phyloP scores from a whole-genome alignment of 768 basidiomycete species.

The Hypholoma sublateritium region DNA sequence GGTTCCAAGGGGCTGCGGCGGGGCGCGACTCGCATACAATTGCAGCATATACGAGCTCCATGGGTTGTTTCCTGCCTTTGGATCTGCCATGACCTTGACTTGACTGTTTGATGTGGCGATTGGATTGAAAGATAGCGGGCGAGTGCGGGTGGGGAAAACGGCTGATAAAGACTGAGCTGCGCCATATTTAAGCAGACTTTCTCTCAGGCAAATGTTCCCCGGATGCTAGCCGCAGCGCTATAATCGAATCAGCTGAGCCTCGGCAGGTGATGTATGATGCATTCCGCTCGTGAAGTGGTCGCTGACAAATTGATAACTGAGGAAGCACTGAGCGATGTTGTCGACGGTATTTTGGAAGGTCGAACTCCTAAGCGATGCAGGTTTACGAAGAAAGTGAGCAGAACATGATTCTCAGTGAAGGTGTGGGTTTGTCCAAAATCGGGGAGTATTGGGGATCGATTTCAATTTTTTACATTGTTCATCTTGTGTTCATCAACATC shows the following conservation, averaged over 20 bases:
- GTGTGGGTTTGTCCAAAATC: too few species aligned
- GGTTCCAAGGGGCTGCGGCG: slow-evolving; percentile 54
- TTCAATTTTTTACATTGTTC: too few species aligned
- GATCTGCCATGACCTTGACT: background rate
- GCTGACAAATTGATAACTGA: background rate
- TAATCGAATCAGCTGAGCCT: background rate
- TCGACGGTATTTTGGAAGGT: too few species aligned
- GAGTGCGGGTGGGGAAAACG: background rate
- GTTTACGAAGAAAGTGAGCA: too few species aligned
- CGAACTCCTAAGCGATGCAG: too few species aligned
- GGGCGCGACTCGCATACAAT: slow-evolving; percentile 38
- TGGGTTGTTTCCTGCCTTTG: slow-evolving; percentile 14
- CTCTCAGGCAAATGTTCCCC: background rate
- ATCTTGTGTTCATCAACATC: too few species aligned
- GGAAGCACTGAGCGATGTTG: background rate
- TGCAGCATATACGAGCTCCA: slow-evolving; percentile 43
- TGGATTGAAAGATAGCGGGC: background rate
- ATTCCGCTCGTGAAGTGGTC: background rate
- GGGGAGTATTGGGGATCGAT: too few species aligned
- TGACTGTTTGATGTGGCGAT: background rate
- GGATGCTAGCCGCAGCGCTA: background rate
- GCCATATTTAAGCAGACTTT: background rate
- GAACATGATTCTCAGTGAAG: too few species aligned
- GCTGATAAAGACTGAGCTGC: background rate
- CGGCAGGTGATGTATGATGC: background rate